phyloP scores from a whole-genome alignment of 495 filamentous ascomycete genomes.

The Pyronema omphalodes region DNA sequence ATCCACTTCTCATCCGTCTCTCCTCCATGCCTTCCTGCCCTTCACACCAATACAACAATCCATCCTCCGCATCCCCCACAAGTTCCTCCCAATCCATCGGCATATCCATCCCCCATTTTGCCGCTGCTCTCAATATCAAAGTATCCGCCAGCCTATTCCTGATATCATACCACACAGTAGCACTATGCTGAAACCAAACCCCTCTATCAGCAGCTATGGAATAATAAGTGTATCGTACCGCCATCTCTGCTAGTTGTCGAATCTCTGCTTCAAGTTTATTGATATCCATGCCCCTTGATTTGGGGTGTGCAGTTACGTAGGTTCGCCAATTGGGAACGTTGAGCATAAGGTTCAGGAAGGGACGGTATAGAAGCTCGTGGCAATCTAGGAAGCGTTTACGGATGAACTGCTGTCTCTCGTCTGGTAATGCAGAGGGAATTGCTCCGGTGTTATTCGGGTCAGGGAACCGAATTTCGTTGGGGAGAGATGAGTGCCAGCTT shows the following conservation, averaged over 20 bases:
- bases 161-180: conserved; percentile 11
- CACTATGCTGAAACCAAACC: conserved; percentile 10
- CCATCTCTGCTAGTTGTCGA: conserved; percentile 3
- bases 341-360: conserved; percentile 25
- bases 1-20: conserved; percentile 1
- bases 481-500: conserved; percentile 27
- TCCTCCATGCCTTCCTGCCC: background rate
- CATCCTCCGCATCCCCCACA: conserved; percentile 9
- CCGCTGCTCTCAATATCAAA: conserved; percentile 6
- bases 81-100: conserved; percentile 2
- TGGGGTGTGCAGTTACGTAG: background rate
- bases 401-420: conserved; percentile 26
- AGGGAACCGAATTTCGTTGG: conserved; percentile 24
- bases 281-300: background rate
- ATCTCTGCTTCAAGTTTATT: conserved; percentile 8
- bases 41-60: conserved; percentile 7
- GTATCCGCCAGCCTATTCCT: conserved; percentile 8
- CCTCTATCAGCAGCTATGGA: conserved; percentile 6
- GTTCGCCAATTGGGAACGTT: conserved; percentile 5
- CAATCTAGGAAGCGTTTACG: conserved; percentile 28
- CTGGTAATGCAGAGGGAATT: conserved; percentile 12
- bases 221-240: conserved; percentile 6
- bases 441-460: conserved; percentile 21
- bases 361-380: conserved; percentile 27
- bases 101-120: conserved; percentile 3